Evolutionary conservation across 2,329 filamentous ascomycete species (phyloP), one percentile per base, ranked within the genome.

Genomic region (Xylaria sp.): DNA sequence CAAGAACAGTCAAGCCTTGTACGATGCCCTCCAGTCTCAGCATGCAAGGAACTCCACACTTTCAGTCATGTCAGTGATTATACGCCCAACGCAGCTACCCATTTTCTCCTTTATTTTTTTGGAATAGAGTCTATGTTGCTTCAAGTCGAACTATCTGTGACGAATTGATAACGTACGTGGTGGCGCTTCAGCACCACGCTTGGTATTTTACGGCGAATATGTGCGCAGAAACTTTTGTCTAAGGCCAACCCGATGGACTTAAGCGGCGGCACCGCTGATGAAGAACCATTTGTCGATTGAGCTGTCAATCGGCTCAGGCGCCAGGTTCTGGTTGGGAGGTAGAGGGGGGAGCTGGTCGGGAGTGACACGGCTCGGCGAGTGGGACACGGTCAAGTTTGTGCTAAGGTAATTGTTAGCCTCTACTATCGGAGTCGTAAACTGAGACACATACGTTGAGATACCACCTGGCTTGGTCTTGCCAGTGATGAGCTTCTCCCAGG

Each of bases 201-300:
- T 58, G 46, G 59, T 67, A 66, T 62, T 63, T 59, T 48, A 63
- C 46, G 44, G 51, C 65, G 62, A 64, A 59, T 58, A 59, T 64
- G 57, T 71, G 62, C 59, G 60, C 56, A 61, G 56, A 66, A 48
- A 58, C 56, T 76, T 74, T 77, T 78, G 72, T 77, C 77, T 80
- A 78, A 71, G 71, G 66, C 72, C 75, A 66, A 69, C 57, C 18
- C 46, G 52, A 34, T 50, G 67, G 56, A 51, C 77, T 85, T 92
- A 95, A 78, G 91, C 87, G 77, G 94, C 93, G 80, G 96, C 96
- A 84, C 96, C 96, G 82, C 94, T 97, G 85, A 99, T 99, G 90
- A 98, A 99, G 92, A 99, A 99, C 96, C 96, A 99, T 91, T 99
- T 99, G 90, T 99, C 96, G 81, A 98, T 97, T 84, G 91, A 97